phyloP scores from a whole-genome alignment of 345 rosid species.

The Jatropha curcas region DNA sequence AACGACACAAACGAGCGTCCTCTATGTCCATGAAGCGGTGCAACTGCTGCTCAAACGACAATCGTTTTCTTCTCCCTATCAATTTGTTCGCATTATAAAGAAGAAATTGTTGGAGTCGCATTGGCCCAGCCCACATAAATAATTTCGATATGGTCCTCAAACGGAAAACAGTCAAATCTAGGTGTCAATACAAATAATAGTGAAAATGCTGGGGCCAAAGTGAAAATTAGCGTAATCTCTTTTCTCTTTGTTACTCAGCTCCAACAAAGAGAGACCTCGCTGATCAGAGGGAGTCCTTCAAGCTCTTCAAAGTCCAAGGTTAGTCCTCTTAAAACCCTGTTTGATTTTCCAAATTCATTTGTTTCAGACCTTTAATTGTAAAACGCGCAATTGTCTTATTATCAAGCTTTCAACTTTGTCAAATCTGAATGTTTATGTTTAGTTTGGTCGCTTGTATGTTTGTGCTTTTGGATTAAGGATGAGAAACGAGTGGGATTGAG shows the following conservation, averaged over 20 bases:
- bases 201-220: background rate
- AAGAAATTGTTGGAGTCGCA: background rate
- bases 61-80: too few species aligned
- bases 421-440: background rate
- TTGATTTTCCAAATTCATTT: background rate
- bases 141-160: background rate
- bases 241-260: background rate
- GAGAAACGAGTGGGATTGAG: background rate
- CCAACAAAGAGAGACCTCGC: conserved; percentile 3
- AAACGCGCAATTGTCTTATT: background rate
- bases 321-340: conserved; percentile 30
- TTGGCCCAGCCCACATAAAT: background rate
- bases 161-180: background rate
- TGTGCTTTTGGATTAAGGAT: background rate
- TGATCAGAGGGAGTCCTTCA: conserved; percentile 14
- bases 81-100: too few species aligned
- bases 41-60: too few species aligned
- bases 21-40: too few species aligned
- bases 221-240: conserved; percentile 10
- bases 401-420: background rate
- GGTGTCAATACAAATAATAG: background rate
- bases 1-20: too few species aligned
- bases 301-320: conserved; percentile 45
- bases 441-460: background rate
- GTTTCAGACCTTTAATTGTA: conserved; percentile 19